These are phyloP conservation scores for Apiospora saccharicola DNA, from an alignment of 2,329 filamentous ascomycete species.

Conservation along the genomic window DNA sequence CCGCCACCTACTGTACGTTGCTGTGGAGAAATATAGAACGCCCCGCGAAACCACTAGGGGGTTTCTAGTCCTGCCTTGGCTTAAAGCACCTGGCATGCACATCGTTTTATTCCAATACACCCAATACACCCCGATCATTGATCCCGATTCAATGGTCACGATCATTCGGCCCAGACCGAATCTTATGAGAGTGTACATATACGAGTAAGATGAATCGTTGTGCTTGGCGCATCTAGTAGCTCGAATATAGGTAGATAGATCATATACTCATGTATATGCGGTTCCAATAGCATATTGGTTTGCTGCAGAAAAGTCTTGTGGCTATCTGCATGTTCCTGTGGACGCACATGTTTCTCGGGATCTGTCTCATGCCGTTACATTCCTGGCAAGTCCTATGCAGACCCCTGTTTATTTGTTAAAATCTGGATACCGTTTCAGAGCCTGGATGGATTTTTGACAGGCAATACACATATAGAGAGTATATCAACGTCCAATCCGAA, in stretches of 20 bases:
- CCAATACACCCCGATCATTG: neutral
- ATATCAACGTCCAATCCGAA: no score
- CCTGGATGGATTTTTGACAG: no score
- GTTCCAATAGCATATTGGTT: no score
- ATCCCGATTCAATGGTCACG: no score
- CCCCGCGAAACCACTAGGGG: neutral
- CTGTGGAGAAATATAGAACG: neutral
- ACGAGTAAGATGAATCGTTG: neutral
- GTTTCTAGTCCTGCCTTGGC: conserved; percentile 3
- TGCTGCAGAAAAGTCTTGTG: no score
- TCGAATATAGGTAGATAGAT: no score
- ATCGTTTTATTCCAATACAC: neutral
- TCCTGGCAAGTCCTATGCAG: neutral
- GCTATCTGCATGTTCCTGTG: neutral
- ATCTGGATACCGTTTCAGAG: no score
- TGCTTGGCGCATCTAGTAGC: neutral
- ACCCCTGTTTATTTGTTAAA: no score
- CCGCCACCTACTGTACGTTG: neutral
- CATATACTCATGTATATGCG: neutral
- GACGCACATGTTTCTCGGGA: neutral
- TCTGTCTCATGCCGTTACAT: neutral
- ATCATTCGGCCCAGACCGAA: no score
- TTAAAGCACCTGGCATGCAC: neutral
- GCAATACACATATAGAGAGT: no score
- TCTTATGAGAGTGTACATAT: no score